Evolutionary conservation across 495 filamentous ascomycete genomes (phyloP), one percentile per base, ranked within the genome.

Genomic region (Lophium mytilinum): DNA sequence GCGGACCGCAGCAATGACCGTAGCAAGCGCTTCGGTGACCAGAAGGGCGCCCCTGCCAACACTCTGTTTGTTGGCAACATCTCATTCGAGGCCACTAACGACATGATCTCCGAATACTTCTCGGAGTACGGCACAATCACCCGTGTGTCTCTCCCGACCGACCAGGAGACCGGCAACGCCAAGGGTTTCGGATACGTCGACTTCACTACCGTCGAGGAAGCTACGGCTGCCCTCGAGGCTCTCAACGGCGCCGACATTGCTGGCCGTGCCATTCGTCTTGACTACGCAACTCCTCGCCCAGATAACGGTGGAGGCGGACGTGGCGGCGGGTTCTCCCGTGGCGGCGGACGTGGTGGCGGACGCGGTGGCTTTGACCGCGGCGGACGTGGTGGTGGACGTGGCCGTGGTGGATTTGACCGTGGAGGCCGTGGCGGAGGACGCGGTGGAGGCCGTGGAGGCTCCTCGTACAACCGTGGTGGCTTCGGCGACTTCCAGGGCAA

Each of bases 161-260:
- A 97, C 67, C 78, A 82, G 67, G 90, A 95, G 34, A 81, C 83
- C 57, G 93, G 92, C 47, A 82, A 84, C 53, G 86, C 82, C 69
- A 96, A 97, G 82, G 93, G 93, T 52, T 97, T 94, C 70, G 94
- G 88, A 47, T 98, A 98, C 71, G 85, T 98, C 50, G 83, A 85
- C 64, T 95, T 88, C 77, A 71, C 73, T 40, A 88, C 85, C 11
- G 73, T 95, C 50, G 93, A 96, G 10, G 91, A 96, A 66, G 89
- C 93, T 52, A 86, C 85, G 73, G 72, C 73, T 53, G 93, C 86
- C 30, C 84, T 87, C 57, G 80, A 84, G 62, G 74, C 40, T 30
- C 46, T 72, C 71, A 82, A 85, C 51, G 93, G 93, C 58, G 74
- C 78, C 56, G 80, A 87, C 42, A 77, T 97, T 58, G 82, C 80